Conservation (phyloP, 179 eudicot species). For the Sideroxylon spinosum region DNA sequence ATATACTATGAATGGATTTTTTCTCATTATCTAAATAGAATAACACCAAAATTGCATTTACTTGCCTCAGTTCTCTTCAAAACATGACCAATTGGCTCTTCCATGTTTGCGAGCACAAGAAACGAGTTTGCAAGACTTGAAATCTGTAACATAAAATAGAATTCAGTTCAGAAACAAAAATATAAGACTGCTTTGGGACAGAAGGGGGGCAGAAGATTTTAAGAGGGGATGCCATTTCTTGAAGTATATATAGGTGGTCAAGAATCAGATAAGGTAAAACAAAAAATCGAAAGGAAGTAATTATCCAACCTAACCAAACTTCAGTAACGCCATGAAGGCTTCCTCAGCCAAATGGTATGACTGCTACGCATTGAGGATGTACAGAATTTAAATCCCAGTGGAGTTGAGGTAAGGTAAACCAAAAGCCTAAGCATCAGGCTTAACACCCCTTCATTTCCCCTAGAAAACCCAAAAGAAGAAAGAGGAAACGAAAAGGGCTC, state of each 20-base stretch:
- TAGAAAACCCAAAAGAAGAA: not conserved
- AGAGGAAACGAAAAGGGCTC: not conserved
- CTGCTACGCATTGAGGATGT: constrained; percentile 1
- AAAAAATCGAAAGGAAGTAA: not conserved
- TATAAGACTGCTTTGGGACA: not conserved
- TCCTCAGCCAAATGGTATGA: not conserved
- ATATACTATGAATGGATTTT: not conserved
- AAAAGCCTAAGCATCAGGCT: not conserved
- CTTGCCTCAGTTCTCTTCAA: constrained; percentile 73
- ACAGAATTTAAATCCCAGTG: not conserved
- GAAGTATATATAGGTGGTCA: not conserved
- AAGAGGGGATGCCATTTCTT: not conserved
- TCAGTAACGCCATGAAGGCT: not conserved
- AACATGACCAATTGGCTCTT: constrained; percentile 78
- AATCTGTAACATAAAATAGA: constrained; percentile 33
- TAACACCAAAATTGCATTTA: not conserved
- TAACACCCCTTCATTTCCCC: not conserved
- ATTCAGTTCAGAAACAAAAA: constrained; percentile 13
- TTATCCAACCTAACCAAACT: constrained; percentile 1
- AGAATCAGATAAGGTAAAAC: not conserved
- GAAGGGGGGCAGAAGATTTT: not conserved
- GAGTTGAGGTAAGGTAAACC: not conserved
- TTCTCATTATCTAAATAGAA: not conserved
- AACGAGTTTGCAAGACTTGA: constrained; percentile 75
- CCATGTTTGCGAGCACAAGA: constrained; percentile 83